Percentiles rank a stretch among this genome's conserved stretches.
Conservation (phyloP, 2,329 filamentous ascomycete genomes). For the Ustulina deusta region DNA sequence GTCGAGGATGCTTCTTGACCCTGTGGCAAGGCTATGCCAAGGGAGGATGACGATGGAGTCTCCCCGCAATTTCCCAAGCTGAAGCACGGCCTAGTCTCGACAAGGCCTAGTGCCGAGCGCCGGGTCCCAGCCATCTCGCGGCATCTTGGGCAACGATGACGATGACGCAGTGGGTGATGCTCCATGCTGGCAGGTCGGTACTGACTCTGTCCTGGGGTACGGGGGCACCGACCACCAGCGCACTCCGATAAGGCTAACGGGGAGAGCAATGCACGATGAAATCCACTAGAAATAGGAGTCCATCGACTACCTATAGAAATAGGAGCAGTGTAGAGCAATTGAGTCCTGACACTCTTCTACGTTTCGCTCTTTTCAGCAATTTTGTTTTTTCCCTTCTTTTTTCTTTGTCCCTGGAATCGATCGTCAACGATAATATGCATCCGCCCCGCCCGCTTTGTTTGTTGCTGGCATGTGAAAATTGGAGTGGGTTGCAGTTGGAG, state of each 20-base stretch:
- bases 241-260: neutral
- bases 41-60: slow-evolving; percentile 1
- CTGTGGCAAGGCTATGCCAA: slow-evolving; percentile 27
- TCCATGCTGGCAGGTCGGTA: neutral
- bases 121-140: slow-evolving; percentile 20
- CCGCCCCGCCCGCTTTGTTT: slow-evolving; percentile 1
- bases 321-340: neutral
- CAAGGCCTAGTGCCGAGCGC: neutral
- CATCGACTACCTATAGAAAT: too few species aligned
- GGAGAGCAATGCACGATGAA: neutral
- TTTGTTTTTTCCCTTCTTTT: neutral
- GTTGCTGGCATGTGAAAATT: slow-evolving; percentile 30
- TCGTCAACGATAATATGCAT: neutral
- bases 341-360: too few species aligned
- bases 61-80: slow-evolving; percentile 26
- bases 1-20: slow-evolving; percentile 3
- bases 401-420: neutral
- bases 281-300: too few species aligned
- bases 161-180: slow-evolving; percentile 32
- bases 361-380: neutral
- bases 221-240: neutral
- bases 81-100: slow-evolving; percentile 19
- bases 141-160: slow-evolving; percentile 12
- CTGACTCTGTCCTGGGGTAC: neutral
- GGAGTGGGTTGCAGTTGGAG: neutral